phyloP scores from a whole-genome alignment of 768 basidiomycete genomes.

The Tylopilus plumbeoviolaceoides region DNA sequence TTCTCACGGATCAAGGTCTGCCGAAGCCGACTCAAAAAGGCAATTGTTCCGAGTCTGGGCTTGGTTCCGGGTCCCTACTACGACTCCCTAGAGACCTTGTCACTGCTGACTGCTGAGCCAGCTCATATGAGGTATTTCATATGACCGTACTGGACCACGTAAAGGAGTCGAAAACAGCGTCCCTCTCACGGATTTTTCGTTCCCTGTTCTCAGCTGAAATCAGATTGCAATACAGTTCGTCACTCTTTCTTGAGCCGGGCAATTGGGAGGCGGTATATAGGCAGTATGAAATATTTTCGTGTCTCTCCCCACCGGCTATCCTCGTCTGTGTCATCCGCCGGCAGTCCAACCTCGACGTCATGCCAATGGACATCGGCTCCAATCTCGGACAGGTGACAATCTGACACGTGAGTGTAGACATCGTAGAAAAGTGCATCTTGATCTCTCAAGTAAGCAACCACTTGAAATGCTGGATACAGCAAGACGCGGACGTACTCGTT shows the following conservation, averaged over 20 bases:
- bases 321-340: slow-evolving; percentile 32
- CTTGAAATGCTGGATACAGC: not conserved
- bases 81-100: not conserved
- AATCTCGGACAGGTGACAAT: slow-evolving; percentile 78
- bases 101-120: not conserved
- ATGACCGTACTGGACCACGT: not conserved
- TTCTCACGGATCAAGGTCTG: not conserved
- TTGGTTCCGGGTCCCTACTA: too few relatives aligned
- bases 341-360: slow-evolving; percentile 67
- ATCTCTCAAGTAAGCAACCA: slow-evolving; percentile 1
- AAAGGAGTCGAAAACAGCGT: too few relatives aligned
- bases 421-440: slow-evolving; percentile 89
- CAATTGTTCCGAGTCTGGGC: too few relatives aligned
- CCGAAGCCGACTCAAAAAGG: not conserved
- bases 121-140: not conserved
- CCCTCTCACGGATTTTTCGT: not conserved
- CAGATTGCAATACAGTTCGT: not conserved
- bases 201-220: not conserved
- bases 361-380: slow-evolving; percentile 80
- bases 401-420: slow-evolving; percentile 81
- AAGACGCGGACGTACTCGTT: slow-evolving; percentile 57
- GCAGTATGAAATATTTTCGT: slow-evolving; percentile 71
- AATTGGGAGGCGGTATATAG: slow-evolving; percentile 69
- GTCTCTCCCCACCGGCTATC: slow-evolving; percentile 73
- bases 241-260: slow-evolving; percentile 29